phyloP scores from a whole-genome alignment of 2,329 filamentous ascomycete species.

The Cladosporium halotolerans region DNA sequence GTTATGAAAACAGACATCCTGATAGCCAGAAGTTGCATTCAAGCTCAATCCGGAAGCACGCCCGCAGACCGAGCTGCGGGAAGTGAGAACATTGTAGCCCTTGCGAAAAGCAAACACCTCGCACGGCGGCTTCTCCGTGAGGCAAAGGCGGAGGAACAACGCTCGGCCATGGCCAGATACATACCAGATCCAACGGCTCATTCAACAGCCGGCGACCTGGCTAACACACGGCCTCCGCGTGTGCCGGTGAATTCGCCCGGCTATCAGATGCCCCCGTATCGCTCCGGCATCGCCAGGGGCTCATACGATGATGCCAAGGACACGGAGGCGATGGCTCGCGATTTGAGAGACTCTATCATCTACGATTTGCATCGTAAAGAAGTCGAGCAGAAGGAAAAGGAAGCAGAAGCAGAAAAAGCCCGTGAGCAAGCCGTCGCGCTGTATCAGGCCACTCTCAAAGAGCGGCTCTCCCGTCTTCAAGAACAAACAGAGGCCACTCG shows the following conservation, averaged over 20 bases:
- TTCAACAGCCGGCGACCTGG: too few species aligned
- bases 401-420: neutral
- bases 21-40: slow-evolving; percentile 6
- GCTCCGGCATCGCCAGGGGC: neutral
- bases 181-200: neutral
- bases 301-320: neutral
- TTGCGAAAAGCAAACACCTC: neutral
- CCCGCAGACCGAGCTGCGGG: slow-evolving; percentile 1
- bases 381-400: neutral
- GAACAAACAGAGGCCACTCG: neutral
- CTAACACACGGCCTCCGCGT: neutral
- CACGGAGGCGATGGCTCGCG: neutral
- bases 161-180: neutral
- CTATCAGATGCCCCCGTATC: neutral
- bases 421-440: neutral
- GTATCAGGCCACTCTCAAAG: neutral
- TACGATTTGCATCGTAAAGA: slow-evolving; percentile 1
- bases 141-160: slow-evolving; percentile 1
- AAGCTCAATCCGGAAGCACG: neutral
- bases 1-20: slow-evolving; percentile 13
- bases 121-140: neutral
- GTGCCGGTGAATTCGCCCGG: neutral
- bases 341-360: neutral
- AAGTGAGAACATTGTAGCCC: slow-evolving; percentile 1
- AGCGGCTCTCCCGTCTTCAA: neutral